Evolutionary conservation across 2,329 filamentous ascomycete species (phyloP).

Genomic region (Didymella exigua): DNA sequence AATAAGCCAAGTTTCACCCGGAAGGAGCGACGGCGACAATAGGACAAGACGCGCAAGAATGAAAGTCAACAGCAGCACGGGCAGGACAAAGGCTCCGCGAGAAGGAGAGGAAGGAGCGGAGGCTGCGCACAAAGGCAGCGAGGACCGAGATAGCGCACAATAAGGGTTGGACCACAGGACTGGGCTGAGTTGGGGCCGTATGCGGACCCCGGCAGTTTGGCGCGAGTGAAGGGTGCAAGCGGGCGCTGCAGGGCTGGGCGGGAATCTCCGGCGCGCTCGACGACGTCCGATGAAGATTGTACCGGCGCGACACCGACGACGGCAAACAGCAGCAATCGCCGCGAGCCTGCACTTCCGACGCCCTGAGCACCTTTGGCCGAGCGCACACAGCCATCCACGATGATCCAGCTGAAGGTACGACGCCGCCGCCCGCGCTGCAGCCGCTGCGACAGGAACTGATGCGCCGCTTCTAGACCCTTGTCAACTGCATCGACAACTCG

Average conservation of each 20-base stretch:
- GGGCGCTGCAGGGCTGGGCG: slow-evolving; percentile 8
- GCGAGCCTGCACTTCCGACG: background rate
- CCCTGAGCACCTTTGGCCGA: background rate
- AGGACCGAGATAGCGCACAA: slow-evolving; percentile 27
- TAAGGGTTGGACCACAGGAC: slow-evolving; percentile 26
- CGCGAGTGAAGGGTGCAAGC: slow-evolving; percentile 21
- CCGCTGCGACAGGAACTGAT: slow-evolving; percentile 57
- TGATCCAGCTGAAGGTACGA: slow-evolving; percentile 50
- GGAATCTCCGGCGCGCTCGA: slow-evolving; percentile 19
- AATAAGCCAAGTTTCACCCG: slow-evolving; percentile 27
- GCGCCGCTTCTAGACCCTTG: slow-evolving; percentile 72
- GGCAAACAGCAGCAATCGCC: slow-evolving; percentile 15
- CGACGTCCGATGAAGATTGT: slow-evolving; percentile 23
- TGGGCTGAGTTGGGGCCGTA: slow-evolving; percentile 14
- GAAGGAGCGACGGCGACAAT: slow-evolving; percentile 16
- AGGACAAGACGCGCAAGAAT: slow-evolving; percentile 21
- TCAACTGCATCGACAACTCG: slow-evolving; percentile 99
- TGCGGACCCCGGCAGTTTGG: background rate
- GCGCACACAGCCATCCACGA: slow-evolving; percentile 23
- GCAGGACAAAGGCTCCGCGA: slow-evolving; percentile 1
- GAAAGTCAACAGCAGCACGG: slow-evolving; percentile 23
- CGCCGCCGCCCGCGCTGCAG: background rate
- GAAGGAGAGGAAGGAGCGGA: slow-evolving; percentile 18
- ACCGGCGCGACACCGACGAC: slow-evolving; percentile 9
- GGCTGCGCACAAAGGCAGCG: slow-evolving; percentile 32